A percentile compares a stretch with the other conserved stretches of the same genome.
Evolutionary conservation across 106 monocot species (phyloP).

Genomic region (Platanthera zijinensis): DNA sequence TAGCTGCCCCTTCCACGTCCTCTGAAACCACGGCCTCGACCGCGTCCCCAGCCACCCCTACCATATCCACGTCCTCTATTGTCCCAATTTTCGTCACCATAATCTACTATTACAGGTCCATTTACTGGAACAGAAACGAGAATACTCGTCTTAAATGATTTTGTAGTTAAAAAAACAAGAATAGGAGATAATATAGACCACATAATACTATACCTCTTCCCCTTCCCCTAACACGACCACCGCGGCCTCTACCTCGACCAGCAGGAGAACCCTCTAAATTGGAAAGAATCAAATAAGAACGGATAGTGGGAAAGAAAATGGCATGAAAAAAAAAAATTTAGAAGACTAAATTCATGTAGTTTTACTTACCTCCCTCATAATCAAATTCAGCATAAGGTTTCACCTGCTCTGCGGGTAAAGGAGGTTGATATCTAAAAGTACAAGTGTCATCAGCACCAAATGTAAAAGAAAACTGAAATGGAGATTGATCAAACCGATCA

Average conservation of each 20-base stretch:
- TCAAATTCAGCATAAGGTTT: constrained; percentile 24
- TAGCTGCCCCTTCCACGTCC: constrained; percentile 19
- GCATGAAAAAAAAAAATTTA: not conserved
- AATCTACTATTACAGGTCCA: not conserved
- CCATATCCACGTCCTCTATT: constrained; percentile 18
- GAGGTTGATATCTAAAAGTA: constrained; percentile 28
- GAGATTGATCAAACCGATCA: not conserved
- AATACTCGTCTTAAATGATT: not conserved
- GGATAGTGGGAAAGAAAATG: not conserved
- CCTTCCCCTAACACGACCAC: constrained; percentile 20
- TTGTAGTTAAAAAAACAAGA: not conserved
- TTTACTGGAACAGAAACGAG: constrained; percentile 1
- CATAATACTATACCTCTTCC: constrained; percentile 8
- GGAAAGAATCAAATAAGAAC: not conserved
- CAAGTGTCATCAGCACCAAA: not conserved
- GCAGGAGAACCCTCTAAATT: constrained; percentile 14
- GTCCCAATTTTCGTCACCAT: constrained; percentile 23
- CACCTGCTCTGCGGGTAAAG: constrained; percentile 29
- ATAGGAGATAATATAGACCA: not conserved
- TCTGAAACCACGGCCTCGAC: constrained; percentile 18
- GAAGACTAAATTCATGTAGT: not conserved
- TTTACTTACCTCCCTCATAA: constrained; percentile 20
- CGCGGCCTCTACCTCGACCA: constrained; percentile 22
- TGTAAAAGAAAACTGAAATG: not conserved
- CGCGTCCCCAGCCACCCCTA: constrained; percentile 15